Base-by-base conservation (phyloP, 306 rosid genomes). In the Castanospermum australe region DNA sequence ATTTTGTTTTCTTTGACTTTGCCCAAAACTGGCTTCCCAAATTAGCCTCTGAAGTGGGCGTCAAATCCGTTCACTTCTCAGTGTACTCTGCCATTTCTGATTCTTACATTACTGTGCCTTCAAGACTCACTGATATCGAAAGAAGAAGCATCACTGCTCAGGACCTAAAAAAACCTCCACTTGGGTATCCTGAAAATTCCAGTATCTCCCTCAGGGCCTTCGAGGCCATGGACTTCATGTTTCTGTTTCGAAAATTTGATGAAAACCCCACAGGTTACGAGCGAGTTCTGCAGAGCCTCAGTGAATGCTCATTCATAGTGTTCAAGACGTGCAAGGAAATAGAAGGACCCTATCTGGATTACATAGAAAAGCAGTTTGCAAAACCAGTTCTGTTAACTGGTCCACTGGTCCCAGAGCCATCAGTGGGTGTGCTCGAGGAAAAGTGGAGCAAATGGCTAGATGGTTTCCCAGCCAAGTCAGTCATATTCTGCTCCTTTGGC, bases 11-110 rank as follows among this genome's bases (percentile, higher is more conserved):
- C 78, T 82, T 84, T 55, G 92, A 88, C 45, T 88, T 88, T 64
- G 90, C 90, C 4, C 92, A 88, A 47, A 32, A 81, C 22, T 84
- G 92, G 88, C 85, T 88, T 24, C 92, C 92, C 10, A 50, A 82
- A 10, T 1, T 88, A 5, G 92, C 90, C n/a, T 81, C 86, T 11
- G 55, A 86, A 61, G n/a, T 84, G 10, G 87, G 88, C 13, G 52
- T 79, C 60, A 82, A 86, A 41, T 42, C 92, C 4, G 67, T 86
- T 39, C 71, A 78, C 4, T 88, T 88, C 71, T 71, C 79, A 2
- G 77, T 75, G 3, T 84, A 35, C 33, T 75, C 87, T 30, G 86
- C 88, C 7, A 77, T 83, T 14, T 65, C 87, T 4, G 55, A 30
- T 18, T 66, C 90, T 5, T 88, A 83, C 81, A 39, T 78, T 11